A percentile compares a stretch with the other conserved stretches of the same genome.
phyloP scores from a whole-genome alignment of 179 eudicot species.

The Heliamphora pulchella region DNA sequence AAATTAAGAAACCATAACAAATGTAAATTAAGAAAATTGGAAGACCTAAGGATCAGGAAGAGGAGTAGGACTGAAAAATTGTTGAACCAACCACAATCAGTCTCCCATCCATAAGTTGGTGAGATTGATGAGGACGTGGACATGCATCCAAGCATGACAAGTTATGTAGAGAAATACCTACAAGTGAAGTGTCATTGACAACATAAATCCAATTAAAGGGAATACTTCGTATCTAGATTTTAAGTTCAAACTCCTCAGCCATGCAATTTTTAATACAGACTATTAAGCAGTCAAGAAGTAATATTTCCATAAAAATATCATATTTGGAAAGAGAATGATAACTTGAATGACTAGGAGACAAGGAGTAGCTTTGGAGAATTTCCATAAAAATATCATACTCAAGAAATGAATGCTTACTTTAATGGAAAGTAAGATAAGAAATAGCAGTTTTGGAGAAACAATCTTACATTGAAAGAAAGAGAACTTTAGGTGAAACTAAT shows the following conservation, averaged over 20 bases:
- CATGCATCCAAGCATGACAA: background rate
- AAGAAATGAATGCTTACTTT: background rate
- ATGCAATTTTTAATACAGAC: background rate
- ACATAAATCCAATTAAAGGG: background rate
- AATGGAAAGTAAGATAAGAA: background rate
- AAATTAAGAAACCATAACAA: background rate
- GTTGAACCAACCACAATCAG: background rate
- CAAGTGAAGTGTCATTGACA: background rate
- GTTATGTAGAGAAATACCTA: background rate
- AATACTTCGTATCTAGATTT: background rate
- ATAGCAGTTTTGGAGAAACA: background rate
- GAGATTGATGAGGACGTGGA: background rate
- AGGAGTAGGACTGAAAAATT: background rate
- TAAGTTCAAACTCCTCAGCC: constrained; percentile 5
- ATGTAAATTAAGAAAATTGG: too few relatives aligned
- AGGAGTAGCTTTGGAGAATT: background rate
- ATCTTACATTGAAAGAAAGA: background rate
- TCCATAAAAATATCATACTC: background rate
- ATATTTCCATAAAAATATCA: background rate
- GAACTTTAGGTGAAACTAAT: background rate
- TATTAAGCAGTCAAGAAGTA: background rate
- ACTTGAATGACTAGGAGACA: background rate
- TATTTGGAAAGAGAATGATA: background rate
- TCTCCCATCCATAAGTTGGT: background rate
- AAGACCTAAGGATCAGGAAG: background rate